Percentiles rank a stretch among this genome's conserved stretches.
Evolutionary conservation across 179 eudicot genomes (phyloP).

Genomic region (Beta lomatogona): DNA sequence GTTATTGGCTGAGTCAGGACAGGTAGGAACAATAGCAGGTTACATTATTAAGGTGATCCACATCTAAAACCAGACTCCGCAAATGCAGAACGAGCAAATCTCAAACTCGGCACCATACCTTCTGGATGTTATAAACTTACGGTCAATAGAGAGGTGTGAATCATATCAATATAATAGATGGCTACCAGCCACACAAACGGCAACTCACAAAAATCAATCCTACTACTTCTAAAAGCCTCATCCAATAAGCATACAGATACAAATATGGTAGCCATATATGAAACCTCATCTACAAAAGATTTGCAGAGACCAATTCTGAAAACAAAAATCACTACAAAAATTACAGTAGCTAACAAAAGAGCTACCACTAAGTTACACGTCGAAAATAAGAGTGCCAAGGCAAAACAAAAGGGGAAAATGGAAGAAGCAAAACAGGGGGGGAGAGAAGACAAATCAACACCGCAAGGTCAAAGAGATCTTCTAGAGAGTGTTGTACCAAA

Average conservation of each 20-base stretch:
- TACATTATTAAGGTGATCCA: too few species aligned
- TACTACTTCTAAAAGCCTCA: background rate
- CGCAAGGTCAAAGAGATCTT: background rate
- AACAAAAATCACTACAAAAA: conserved; percentile 6
- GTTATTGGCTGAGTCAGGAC: too few species aligned
- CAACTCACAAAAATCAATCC: background rate
- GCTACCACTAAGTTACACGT: background rate
- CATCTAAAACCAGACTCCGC: too few species aligned
- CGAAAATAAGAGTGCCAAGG: background rate
- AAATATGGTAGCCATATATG: background rate
- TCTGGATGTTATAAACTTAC: too few species aligned
- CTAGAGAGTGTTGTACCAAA: conserved; percentile 13
- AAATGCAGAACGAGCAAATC: too few species aligned
- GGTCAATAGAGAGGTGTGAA: too few species aligned
- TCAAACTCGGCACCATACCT: too few species aligned
- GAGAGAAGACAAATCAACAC: background rate
- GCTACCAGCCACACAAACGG: background rate
- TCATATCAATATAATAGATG: too few species aligned
- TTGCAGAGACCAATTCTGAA: background rate
- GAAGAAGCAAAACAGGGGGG: background rate
- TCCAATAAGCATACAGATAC: background rate
- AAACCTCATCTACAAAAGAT: background rate
- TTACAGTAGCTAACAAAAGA: background rate
- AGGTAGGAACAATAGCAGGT: too few species aligned
- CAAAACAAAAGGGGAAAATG: background rate